Evolutionary conservation across 768 basidiomycete species (phyloP), one percentile per base, ranked within the genome.

Genomic region (Sarcodon aspratus): DNA sequence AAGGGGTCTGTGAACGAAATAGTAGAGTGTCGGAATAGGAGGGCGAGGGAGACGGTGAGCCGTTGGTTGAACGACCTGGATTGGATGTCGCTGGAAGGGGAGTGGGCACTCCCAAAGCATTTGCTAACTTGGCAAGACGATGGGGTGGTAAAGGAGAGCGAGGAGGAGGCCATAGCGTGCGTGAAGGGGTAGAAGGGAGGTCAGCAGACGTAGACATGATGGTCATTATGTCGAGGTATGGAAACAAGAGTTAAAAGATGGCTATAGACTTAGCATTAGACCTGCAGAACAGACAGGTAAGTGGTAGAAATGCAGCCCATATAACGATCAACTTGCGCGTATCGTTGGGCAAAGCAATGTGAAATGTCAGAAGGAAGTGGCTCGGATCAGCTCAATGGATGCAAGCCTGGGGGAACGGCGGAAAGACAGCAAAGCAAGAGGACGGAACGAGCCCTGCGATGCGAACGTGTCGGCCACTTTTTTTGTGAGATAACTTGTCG

Each of bases 61-160:
- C 45, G 50, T 32, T 35, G 50, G 46, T 18, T 42, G 50, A 48
- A 44, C 37, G 54, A 36, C 11, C 55, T 52, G 43, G 49, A 42
- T 45, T 58, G 65, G 46, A 70, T 66, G 31, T 42, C 7, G 73
- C 70, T 6, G 87, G 87, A 46, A 85, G 61, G 0, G 88, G 88
- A 0, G 80, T 81, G 3, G 84, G 72, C 35, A 92, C 79, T 43
- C 89, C 89, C 40, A 92, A 79, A 3, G 89, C 88, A 59, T 91
- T 91, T 12, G 87, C 89, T 18, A 92, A 70, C 55, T 83, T 86
- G 34, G 85, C 89, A 9, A 91, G 78, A 10, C 85, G 73, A 55
- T 85, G 75, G 5, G 89, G 87, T 3, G 86, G 64, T 7, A 91
- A 67, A 3, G 88, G 89, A 18, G 82, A 63, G 57, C 77, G 82